Conservation (phyloP, 257 asterid species). For the Verbena officinalis region DNA sequence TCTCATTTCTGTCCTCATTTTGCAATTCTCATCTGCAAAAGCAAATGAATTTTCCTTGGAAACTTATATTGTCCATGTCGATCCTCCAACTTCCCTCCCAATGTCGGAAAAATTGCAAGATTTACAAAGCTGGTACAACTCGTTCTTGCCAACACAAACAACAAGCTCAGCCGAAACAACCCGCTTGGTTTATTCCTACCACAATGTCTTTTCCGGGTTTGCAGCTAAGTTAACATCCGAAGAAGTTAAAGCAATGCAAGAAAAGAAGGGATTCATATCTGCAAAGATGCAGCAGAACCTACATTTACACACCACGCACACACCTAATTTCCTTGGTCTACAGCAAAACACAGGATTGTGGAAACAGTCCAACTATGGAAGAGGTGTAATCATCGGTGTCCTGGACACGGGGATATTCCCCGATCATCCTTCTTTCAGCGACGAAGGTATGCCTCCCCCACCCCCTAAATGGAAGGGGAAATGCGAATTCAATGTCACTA, state of each 20-base stretch:
- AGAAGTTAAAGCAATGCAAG: conserved; percentile 35
- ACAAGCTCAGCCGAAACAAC: no score
- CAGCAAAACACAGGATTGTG: conserved; percentile 49
- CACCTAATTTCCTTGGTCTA: conserved; percentile 57
- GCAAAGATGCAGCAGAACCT: conserved; percentile 30
- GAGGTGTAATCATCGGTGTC: conserved; percentile 56
- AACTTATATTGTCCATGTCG: conserved; percentile 42
- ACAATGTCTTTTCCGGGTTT: conserved; percentile 44
- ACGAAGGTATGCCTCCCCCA: conserved; percentile 56
- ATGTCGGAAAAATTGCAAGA: conserved; percentile 22
- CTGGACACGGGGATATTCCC: conserved; percentile 57
- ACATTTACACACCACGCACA: conserved; percentile 46
- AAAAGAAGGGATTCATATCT: conserved; percentile 34
- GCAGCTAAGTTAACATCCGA: conserved; percentile 33
- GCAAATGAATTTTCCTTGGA: not conserved
- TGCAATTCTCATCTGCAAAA: no score
- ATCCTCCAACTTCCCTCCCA: conserved; percentile 15
- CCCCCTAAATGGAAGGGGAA: conserved; percentile 60
- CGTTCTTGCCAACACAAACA: conserved; percentile 40
- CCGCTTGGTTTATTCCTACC: conserved; percentile 42
- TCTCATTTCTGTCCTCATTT: no score
- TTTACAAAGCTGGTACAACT: conserved; percentile 35
- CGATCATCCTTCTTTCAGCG: conserved; percentile 54
- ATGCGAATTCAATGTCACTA: conserved; percentile 35
- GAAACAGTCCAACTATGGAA: conserved; percentile 52